Percentiles rank a stretch among this genome's conserved stretches.
phyloP scores from a whole-genome alignment of 1,284 basidiomycete species.

The Chalciporus piperatoides region DNA sequence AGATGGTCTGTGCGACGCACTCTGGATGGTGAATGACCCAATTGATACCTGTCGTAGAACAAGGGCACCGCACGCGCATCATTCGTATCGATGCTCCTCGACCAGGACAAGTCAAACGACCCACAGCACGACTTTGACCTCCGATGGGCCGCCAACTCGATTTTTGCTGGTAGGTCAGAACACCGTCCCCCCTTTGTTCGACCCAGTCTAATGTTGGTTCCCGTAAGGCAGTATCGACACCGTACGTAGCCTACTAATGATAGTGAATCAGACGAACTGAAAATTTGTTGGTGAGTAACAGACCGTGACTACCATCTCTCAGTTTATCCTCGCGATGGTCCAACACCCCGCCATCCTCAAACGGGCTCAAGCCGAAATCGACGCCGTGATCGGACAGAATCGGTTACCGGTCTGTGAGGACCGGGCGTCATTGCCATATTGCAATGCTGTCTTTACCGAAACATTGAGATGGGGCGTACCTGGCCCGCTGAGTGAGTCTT shows the following conservation, averaged over 20 bases:
- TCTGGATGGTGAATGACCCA: not conserved
- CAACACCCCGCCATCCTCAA: slow-evolving; percentile 45
- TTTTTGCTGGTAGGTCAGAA: slow-evolving; percentile 47
- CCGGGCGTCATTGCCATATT: slow-evolving; percentile 45
- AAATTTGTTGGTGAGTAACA: slow-evolving; percentile 17
- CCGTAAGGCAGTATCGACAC: slow-evolving; percentile 52
- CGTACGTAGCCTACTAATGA: slow-evolving; percentile 35
- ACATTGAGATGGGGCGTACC: slow-evolving; percentile 47
- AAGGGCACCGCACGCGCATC: slow-evolving; percentile 52
- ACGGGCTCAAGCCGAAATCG: slow-evolving; percentile 56
- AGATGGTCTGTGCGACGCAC: slow-evolving; percentile 43
- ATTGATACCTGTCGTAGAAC: slow-evolving; percentile 36
- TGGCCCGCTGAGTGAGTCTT: slow-evolving; percentile 47
- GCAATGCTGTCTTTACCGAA: slow-evolving; percentile 46
- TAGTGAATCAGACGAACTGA: not conserved
- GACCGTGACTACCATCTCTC: slow-evolving; percentile 47
- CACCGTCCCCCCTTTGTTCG: not conserved
- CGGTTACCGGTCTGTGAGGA: slow-evolving; percentile 53
- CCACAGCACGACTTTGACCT: slow-evolving; percentile 55
- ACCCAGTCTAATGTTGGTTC: not conserved
- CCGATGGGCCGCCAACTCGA: slow-evolving; percentile 71
- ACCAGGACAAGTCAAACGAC: slow-evolving; percentile 32
- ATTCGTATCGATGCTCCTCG: slow-evolving; percentile 60
- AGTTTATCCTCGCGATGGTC: slow-evolving; percentile 61
- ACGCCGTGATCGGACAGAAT: slow-evolving; percentile 44